Evolutionary conservation across 192 early-diverging fungal species (phyloP), one percentile per base, ranked within the genome.

Genomic region (Cetraspora pellucida): DNA sequence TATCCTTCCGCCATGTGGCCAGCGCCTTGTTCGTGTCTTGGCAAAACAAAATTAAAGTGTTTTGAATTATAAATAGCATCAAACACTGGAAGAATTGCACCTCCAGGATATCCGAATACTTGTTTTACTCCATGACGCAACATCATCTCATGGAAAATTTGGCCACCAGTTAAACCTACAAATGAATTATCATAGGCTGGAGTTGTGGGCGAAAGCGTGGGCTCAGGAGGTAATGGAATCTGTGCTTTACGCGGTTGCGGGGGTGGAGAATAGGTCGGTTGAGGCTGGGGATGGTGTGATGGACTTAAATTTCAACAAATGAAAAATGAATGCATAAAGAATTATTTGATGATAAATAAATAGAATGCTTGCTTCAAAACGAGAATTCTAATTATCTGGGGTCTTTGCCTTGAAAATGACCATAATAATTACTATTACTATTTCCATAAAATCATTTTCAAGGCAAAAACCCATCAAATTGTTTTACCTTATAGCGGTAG

Each of bases 111-210:
- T 17, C 97, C 97, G 89, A 99, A 99, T 54, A 99, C 86, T 72
- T 94, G 92, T 80, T 96, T 92, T 44, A 99, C 97, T 65, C 87
- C 89, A 63, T 97, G 95, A 52, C 95, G 87, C 68, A 96, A 83
- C 95, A 99, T 96, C 97, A 98, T 98, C 80, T 98, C 95, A 86
- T 99, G 97, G 80, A 99, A 97, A 81, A 99, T 98, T 83, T 98
- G 90, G 57, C 97, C 97, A 67, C 97, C 97, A 28, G 95, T 94
- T 90, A 95, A 92, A 43, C 97, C 97, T 8, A 99, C 91, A 84
- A 98, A 96, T 44, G 92, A 92, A 77, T 87, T 84, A 81, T 96
- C 94, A 86, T 88, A 75, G 71, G 82, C 81, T 82, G 84, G 77
- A 70, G 85, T 78, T 19, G 66, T 37, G 14, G 21, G 10, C 58